Percentiles rank a stretch among this genome's conserved stretches.
Evolutionary conservation across 1,284 basidiomycete genomes (phyloP).

Genomic region (Heterobasidion annosum): DNA sequence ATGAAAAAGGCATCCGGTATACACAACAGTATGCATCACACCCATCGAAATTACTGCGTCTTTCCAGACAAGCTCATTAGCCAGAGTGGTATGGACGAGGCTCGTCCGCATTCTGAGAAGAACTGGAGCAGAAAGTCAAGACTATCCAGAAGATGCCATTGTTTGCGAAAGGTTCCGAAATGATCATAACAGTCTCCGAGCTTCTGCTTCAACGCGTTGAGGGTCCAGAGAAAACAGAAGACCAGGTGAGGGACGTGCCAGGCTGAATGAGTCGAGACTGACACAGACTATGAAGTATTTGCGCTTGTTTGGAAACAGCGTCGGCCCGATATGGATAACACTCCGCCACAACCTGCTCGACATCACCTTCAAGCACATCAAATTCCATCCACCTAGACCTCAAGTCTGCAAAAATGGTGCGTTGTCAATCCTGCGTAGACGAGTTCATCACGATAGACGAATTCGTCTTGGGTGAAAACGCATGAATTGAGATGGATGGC

Average conservation of each 20-base stretch:
- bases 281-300: background rate
- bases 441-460: background rate
- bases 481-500: constrained; percentile 25
- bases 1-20: too few relatives aligned
- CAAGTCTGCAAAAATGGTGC: constrained; percentile 8
- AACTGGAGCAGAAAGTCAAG: too few relatives aligned
- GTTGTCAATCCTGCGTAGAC: background rate
- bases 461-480: background rate
- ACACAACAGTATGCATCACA: too few relatives aligned
- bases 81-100: too few relatives aligned
- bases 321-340: background rate
- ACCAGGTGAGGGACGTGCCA: too few relatives aligned
- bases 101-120: too few relatives aligned
- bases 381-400: background rate
- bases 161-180: too few relatives aligned
- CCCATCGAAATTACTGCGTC: too few relatives aligned
- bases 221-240: background rate
- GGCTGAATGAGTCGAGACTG: background rate
- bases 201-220: too few relatives aligned
- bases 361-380: constrained; percentile 6
- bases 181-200: too few relatives aligned
- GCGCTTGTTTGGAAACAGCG: background rate
- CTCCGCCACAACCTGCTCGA: background rate
- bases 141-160: too few relatives aligned
- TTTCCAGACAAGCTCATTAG: too few relatives aligned